Conservation (phyloP, 2,329 filamentous ascomycete genomes). For the Pleomassaria siparia region DNA sequence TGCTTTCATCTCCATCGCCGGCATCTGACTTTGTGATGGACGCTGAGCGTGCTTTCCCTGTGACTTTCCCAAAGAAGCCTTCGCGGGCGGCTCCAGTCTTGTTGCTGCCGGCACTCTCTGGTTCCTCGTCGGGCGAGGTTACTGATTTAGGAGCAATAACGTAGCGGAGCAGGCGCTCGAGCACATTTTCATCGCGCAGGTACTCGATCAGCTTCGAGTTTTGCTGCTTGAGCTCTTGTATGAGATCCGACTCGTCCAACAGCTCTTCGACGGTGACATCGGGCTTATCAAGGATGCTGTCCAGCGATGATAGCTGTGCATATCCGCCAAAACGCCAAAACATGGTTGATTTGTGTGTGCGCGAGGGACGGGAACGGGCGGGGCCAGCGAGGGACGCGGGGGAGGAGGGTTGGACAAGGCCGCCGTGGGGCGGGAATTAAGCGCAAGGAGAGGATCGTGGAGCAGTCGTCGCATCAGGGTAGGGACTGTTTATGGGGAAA, state of each 20-base stretch:
- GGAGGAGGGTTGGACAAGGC: slow-evolving; percentile 27
- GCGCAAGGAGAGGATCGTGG: slow-evolving; percentile 13
- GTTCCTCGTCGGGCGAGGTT: slow-evolving; percentile 36
- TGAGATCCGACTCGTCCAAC: slow-evolving; percentile 91
- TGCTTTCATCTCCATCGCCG: slow-evolving; percentile 60
- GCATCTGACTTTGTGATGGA: slow-evolving; percentile 46
- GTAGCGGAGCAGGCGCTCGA: slow-evolving; percentile 85
- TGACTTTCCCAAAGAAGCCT: slow-evolving; percentile 51
- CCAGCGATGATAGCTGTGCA: slow-evolving; percentile 94
- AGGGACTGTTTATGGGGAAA: not conserved
- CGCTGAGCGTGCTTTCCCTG: slow-evolving; percentile 45
- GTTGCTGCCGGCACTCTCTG: slow-evolving; percentile 52
- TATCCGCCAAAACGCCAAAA: slow-evolving; percentile 99
- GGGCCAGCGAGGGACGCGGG: slow-evolving; percentile 22
- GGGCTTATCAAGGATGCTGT: slow-evolving; percentile 92
- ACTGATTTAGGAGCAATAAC: slow-evolving; percentile 75
- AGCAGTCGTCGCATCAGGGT: slow-evolving; percentile 14
- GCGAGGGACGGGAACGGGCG: slow-evolving; percentile 16
- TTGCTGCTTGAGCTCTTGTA: slow-evolving; percentile 97
- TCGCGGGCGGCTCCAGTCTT: slow-evolving; percentile 37
- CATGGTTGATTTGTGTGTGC: slow-evolving; percentile 65
- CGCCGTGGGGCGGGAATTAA: slow-evolving; percentile 14
- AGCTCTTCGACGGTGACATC: slow-evolving; percentile 95
- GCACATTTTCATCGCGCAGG: slow-evolving; percentile 80
- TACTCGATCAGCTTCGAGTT: slow-evolving; percentile 98